Base-by-base conservation (phyloP, 202 grass and related monocot species). In the Dendrocalamus latiflorus region DNA sequence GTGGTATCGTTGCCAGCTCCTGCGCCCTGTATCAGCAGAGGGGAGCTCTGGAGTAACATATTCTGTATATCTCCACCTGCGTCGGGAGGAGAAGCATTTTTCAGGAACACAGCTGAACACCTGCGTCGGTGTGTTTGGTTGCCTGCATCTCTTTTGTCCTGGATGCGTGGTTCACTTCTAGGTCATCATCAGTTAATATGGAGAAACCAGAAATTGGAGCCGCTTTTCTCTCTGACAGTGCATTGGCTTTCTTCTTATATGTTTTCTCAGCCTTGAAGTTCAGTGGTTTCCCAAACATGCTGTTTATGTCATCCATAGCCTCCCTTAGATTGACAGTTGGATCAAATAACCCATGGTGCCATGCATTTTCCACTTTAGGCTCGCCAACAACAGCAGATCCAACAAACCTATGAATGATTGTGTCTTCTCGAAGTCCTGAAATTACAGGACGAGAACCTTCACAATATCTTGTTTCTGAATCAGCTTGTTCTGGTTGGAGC, bases 241-340 rank as follows among this genome's bases (percentile, higher is more conserved):
- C 18, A 83, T 79, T 75, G 24, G 25, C 70, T 85, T 90, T 84
- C 65, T 71, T 76, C 33, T 79, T 88, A 28, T 44, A 86, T 44
- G 70, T 79, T 78, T 68, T 98, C 26, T 90, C 83, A 45, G 45
- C 65, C 77, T 94, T 88, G 45, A 85, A 86, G 81, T 94, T 88
- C 28, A 97, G 43, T 76, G 92, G 94, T 63, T 86, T 88, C 44
- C 92, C 90, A 89, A 97, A 97, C 94, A 94, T 94, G 81, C 39
- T 85, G 75, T 97, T 97, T 88, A 97, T 92, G 28, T 94, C 94
- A 86, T 94, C 68, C 94, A 93, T 97, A 41, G 94, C 90, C 74
- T 97, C 94, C 83, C 91, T 89, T 85, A 97, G 77, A 66, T 97
- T 97, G 57, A 97, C 47, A 68, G 92, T 97, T 79, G 94, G 90